Evolutionary conservation across 2,329 filamentous ascomycete species (phyloP).

Genomic region (Neobulgaria alba): DNA sequence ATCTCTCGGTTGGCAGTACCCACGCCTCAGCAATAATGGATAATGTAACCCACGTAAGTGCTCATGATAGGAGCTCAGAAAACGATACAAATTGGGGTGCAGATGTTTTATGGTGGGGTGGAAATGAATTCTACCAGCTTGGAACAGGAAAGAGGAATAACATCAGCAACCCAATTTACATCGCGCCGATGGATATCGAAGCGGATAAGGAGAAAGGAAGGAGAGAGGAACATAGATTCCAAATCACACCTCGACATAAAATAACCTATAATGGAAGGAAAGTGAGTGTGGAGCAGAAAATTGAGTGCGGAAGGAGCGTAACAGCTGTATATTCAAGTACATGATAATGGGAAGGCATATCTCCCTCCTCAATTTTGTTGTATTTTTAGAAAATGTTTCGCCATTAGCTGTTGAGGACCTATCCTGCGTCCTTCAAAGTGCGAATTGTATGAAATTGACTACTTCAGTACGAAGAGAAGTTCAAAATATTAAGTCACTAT

Average conservation of each 20-base stretch:
- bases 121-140: slow-evolving; percentile 88
- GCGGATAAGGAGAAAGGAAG: slow-evolving; percentile 53
- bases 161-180: slow-evolving; percentile 64
- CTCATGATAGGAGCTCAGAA: slow-evolving; percentile 35
- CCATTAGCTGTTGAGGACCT: not conserved
- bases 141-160: slow-evolving; percentile 88
- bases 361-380: not conserved
- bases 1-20: slow-evolving; percentile 66
- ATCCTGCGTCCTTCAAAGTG: not conserved
- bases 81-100: slow-evolving; percentile 82
- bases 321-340: slow-evolving; percentile 71
- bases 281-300: slow-evolving; percentile 72
- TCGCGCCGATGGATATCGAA: slow-evolving; percentile 63
- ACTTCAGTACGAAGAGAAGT: not conserved
- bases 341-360: slow-evolving; percentile 10
- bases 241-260: slow-evolving; percentile 70
- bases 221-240: slow-evolving; percentile 63
- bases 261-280: slow-evolving; percentile 61
- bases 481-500: not conserved
- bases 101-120: slow-evolving; percentile 88
- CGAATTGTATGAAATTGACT: not conserved
- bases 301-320: slow-evolving; percentile 77
- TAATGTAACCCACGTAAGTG: slow-evolving; percentile 61
- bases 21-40: slow-evolving; percentile 78
- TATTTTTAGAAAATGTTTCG: not conserved